phyloP scores from a whole-genome alignment of 768 basidiomycete genomes.

The Gloeopeniophorella convolvens region DNA sequence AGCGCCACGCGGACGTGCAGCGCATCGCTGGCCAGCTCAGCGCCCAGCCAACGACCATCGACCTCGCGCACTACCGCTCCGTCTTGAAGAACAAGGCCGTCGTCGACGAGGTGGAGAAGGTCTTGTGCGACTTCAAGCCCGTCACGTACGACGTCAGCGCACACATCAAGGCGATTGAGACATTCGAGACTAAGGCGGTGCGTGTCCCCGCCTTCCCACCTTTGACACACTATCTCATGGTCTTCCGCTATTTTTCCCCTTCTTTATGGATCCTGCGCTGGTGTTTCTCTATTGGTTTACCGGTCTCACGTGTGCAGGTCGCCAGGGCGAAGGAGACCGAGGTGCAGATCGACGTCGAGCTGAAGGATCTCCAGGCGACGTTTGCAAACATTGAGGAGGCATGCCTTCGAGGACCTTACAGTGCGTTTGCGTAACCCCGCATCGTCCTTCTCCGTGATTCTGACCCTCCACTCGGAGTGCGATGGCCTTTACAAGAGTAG shows the following conservation, averaged over 20 bases:
- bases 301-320: constrained; percentile 53
- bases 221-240: too few relatives aligned
- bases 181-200: constrained; percentile 95
- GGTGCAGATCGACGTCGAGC: constrained; percentile 83
- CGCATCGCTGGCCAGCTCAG: constrained; percentile 57
- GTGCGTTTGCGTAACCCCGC: constrained; percentile 41
- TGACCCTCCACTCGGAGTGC: too few relatives aligned
- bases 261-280: too few relatives aligned
- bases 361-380: constrained; percentile 86
- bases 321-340: constrained; percentile 86
- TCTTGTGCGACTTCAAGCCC: constrained; percentile 85
- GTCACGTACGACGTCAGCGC: constrained; percentile 86
- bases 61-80: constrained; percentile 87
- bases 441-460: too few relatives aligned
- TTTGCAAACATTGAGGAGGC: constrained; percentile 96
- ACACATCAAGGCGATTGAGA: constrained; percentile 92
- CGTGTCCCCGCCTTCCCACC: too few relatives aligned
- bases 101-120: constrained; percentile 89
- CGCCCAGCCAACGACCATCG: constrained; percentile 74
- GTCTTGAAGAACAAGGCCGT: constrained; percentile 89
- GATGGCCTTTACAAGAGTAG: constrained; percentile 93
- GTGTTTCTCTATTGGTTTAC: background rate
- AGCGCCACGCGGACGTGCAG: constrained; percentile 87
- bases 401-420: constrained; percentile 91
- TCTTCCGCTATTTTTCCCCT: constrained; percentile 16